Evolutionary conservation across 108 stramenopile species (phyloP).

Genomic region (Skeletonema costatum): DNA sequence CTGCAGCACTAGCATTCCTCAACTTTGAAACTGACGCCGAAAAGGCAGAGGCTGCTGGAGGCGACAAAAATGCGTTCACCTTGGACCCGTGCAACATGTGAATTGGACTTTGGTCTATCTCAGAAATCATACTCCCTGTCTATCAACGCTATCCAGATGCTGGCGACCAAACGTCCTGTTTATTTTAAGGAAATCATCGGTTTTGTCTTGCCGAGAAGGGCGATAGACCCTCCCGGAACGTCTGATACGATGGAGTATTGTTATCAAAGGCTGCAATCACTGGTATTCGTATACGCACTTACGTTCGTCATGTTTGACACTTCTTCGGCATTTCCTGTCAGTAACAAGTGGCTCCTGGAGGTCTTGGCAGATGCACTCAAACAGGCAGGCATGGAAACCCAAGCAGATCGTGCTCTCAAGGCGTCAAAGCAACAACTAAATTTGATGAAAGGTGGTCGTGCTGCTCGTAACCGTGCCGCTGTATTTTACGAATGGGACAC

Average conservation of each 20-base stretch:
- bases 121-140: slow-evolving; percentile 83
- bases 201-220: slow-evolving; percentile 73
- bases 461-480: slow-evolving; percentile 82
- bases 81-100: slow-evolving; percentile 58
- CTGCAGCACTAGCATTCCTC: slow-evolving; percentile 81
- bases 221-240: slow-evolving; percentile 69
- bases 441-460: slow-evolving; percentile 86
- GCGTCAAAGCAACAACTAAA: slow-evolving; percentile 79
- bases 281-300: slow-evolving; percentile 66
- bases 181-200: slow-evolving; percentile 83
- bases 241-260: slow-evolving; percentile 29
- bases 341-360: slow-evolving; percentile 70
- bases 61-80: slow-evolving; percentile 29
- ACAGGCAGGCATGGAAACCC: slow-evolving; percentile 70
- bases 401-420: slow-evolving; percentile 83
- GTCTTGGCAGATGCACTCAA: slow-evolving; percentile 66
- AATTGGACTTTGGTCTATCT: slow-evolving; percentile 80
- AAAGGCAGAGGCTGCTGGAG: slow-evolving; percentile 13
- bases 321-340: slow-evolving; percentile 81
- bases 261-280: slow-evolving; percentile 50
- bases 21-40: slow-evolving; percentile 77
- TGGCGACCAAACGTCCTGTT: slow-evolving; percentile 76
- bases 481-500: slow-evolving; percentile 89
- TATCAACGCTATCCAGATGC: slow-evolving; percentile 80
- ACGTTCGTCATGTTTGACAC: slow-evolving; percentile 77